phyloP scores from a whole-genome alignment of 2,329 filamentous ascomycete genomes.

The Lecanicillium sp. region DNA sequence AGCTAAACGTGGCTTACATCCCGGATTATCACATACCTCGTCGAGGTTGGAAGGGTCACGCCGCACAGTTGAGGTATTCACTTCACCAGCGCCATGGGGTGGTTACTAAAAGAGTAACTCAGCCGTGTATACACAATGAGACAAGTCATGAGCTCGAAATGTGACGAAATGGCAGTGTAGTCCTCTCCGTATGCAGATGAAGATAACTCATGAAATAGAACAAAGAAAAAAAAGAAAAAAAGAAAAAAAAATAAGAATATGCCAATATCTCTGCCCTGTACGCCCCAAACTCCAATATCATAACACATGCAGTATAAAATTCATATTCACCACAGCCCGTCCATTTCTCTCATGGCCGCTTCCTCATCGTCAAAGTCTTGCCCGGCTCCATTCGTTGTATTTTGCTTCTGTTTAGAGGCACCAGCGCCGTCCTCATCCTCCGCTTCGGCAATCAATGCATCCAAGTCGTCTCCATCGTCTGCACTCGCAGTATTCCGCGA shows the following conservation, averaged over 20 bases:
- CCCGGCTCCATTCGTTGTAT: constrained; percentile 27
- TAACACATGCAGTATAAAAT: not conserved
- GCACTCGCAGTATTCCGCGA: constrained; percentile 10
- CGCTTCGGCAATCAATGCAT: constrained; percentile 46
- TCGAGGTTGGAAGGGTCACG: too few relatives aligned
- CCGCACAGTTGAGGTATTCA: too few relatives aligned
- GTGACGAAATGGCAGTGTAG: too few relatives aligned
- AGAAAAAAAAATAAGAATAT: not conserved
- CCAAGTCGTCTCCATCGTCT: constrained; percentile 42
- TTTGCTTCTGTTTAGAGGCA: not conserved
- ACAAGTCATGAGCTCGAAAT: too few relatives aligned
- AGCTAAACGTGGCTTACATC: too few relatives aligned
- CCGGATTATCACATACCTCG: too few relatives aligned
- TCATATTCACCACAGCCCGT: constrained; percentile 40
- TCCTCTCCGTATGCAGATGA: too few relatives aligned
- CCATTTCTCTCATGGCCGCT: constrained; percentile 60
- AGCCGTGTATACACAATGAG: too few relatives aligned
- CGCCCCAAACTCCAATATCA: not conserved
- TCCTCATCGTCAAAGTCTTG: constrained; percentile 54
- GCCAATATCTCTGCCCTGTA: not conserved
- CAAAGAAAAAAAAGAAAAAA: too few relatives aligned
- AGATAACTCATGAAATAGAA: too few relatives aligned
- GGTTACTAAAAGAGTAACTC: too few relatives aligned
- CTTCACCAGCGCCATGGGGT: too few relatives aligned
- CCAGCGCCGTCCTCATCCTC: constrained; percentile 16